A percentile compares a stretch with the other conserved stretches of the same genome.
Conservation (phyloP, 2,329 filamentous ascomycete genomes). For the Myotisia sp. region DNA sequence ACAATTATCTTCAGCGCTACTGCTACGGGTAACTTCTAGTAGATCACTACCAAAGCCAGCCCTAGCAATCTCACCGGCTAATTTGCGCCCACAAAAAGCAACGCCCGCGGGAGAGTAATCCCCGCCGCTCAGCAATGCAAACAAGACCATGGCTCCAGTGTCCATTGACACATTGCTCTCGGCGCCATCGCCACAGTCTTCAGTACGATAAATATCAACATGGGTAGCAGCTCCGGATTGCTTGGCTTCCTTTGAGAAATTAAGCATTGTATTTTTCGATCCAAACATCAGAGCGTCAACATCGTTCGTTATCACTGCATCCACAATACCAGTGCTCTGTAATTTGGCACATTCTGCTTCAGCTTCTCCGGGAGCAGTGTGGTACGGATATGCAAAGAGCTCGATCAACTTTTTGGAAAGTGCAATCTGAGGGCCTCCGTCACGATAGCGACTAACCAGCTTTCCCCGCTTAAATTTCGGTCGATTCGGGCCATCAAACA, state of each 20-base stretch:
- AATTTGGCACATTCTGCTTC: constrained; percentile 89
- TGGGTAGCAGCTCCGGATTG: constrained; percentile 59
- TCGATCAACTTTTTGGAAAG: constrained; percentile 70
- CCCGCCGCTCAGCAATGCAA: constrained; percentile 88
- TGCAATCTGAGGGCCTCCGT: constrained; percentile 45
- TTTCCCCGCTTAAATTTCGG: constrained; percentile 83
- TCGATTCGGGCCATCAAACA: constrained; percentile 78
- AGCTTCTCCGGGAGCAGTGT: constrained; percentile 84
- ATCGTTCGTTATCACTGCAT: constrained; percentile 90
- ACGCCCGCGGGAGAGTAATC: constrained; percentile 87
- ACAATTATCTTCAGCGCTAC: neutral
- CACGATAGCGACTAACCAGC: constrained; percentile 34
- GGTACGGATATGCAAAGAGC: constrained; percentile 68
- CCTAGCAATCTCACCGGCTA: constrained; percentile 77
- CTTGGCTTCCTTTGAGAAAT: constrained; percentile 62
- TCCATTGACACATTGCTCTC: constrained; percentile 40
- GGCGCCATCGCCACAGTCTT: constrained; percentile 42
- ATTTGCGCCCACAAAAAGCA: constrained; percentile 70
- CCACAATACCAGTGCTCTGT: constrained; percentile 67
- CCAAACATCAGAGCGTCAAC: constrained; percentile 98
- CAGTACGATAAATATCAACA: constrained; percentile 62
- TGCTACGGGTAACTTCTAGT: constrained; percentile 24
- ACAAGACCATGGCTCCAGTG: constrained; percentile 78
- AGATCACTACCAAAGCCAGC: constrained; percentile 73
- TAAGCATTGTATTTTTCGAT: constrained; percentile 60